Percentiles rank a stretch among this genome's conserved stretches.
These are phyloP conservation scores for Globisporangium iwayamae DNA, from an alignment of 352 stramenopile genomes.

Conservation along the genomic window DNA sequence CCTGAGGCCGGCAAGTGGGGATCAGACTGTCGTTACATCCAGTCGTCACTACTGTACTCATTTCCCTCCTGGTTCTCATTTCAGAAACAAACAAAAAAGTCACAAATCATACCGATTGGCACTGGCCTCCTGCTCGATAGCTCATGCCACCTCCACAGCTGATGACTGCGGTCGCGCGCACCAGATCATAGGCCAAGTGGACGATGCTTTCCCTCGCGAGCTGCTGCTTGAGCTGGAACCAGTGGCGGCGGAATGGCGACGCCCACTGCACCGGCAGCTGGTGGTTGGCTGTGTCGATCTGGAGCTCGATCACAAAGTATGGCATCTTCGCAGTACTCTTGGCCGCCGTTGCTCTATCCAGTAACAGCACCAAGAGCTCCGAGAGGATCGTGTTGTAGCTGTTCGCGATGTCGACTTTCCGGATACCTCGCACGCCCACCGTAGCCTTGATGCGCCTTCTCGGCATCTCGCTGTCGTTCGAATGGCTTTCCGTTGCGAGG, in stretches of 20 bases:
- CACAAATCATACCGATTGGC: not conserved
- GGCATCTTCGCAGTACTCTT: not conserved
- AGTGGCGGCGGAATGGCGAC: constrained; percentile 15
- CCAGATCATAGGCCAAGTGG: constrained; percentile 23
- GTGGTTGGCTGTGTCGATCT: constrained; percentile 21
- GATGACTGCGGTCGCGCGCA: constrained; percentile 8
- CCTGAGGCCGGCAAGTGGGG: too few relatives aligned
- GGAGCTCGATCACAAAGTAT: constrained; percentile 21
- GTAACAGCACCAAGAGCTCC: constrained; percentile 5
- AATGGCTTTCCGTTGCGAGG: constrained; percentile 6
- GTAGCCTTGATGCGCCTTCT: constrained; percentile 19
- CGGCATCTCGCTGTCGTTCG: not conserved
- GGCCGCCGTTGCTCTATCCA: not conserved
- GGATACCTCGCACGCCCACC: constrained; percentile 18
- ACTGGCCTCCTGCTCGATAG: not conserved
- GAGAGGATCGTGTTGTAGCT: constrained; percentile 22
- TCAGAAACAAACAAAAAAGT: not conserved
- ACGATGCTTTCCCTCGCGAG: constrained; percentile 11
- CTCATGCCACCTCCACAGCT: too few relatives aligned
- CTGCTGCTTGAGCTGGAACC: constrained; percentile 19
- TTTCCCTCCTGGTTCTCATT: too few relatives aligned
- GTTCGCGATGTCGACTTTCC: constrained; percentile 17
- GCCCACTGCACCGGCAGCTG: constrained; percentile 20
- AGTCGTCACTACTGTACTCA: too few relatives aligned
- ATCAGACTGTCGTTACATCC: too few relatives aligned